Base-by-base conservation (phyloP, 306 rosid genomes). In the Cicer cuneatum region DNA sequence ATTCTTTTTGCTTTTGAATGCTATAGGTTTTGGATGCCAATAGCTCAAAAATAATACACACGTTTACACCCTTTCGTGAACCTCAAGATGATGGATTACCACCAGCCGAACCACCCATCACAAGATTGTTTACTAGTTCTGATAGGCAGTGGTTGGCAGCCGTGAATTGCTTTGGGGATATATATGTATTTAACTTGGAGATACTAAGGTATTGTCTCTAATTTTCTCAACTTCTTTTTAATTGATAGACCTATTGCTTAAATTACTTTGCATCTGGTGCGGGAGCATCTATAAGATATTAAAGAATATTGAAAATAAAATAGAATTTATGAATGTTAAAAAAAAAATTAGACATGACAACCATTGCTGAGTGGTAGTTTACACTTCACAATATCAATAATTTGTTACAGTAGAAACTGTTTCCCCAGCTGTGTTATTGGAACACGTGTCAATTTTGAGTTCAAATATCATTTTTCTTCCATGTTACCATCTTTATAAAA, bases 81-180 rank as follows among this genome's bases (percentile, higher is more conserved):
- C 56, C 81, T 72, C 81, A 63, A 57, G 88, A 92, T 80, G 90
- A 84, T 63, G 81, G 71, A 56, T 83, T 83, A 62, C 90, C 90
- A 8, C 90, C 98, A 1, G 57, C 80, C 3, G 96, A 95, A 78
- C 98, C 99, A 69, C 99, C 99, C 41, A 95, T 95, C 66, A 95
- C 99, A 45, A 92, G 81, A 86, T 75, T 92, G 87, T 92, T 90
- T 77, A 81, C 96, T 16, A 95, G 98, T 81, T 89, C 92, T 58
- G 99, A 95, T 78, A 90, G 93, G 58, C 99, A 92, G 83, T 95
- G 99, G 99, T 72, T 95, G 85, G 97, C 98, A 7, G 96, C 99
- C n/a, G 87, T 92, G 75, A 95, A 95, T 84, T 92, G 98, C 83
- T 89, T 92, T 84, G 99, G 99, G 67, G 99, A 94, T 84, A 69